phyloP scores from a whole-genome alignment of 495 filamentous ascomycete species.

The Cetradonia linearis region DNA sequence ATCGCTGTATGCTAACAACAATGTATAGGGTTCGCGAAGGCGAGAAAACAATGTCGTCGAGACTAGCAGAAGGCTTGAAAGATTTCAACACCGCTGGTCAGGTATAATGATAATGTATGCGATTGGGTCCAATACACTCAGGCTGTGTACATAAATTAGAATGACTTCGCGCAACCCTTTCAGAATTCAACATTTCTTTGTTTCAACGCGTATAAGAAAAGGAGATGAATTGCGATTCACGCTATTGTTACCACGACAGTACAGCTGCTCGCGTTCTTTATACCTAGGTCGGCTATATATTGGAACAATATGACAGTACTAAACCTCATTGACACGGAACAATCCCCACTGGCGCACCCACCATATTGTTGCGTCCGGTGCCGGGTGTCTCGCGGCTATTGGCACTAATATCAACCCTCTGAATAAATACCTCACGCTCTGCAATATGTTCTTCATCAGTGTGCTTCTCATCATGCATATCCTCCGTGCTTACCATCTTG shows the following conservation, averaged over 20 bases:
- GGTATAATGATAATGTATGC: conserved; percentile 48
- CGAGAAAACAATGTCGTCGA: conserved; percentile 88
- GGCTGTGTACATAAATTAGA: conserved; percentile 1
- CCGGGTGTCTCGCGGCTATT: not conserved
- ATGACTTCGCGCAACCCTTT: not conserved
- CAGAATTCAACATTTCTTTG: not conserved
- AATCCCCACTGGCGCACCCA: not conserved
- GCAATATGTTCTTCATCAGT: not conserved
- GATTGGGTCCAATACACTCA: not conserved
- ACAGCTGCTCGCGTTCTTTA: not conserved
- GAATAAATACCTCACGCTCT: not conserved
- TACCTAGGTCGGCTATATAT: not conserved
- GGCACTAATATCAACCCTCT: not conserved
- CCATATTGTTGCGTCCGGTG: not conserved
- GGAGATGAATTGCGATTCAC: not conserved
- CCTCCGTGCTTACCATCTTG: not conserved
- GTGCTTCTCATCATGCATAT: not conserved
- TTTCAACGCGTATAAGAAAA: not conserved
- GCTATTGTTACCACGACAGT: not conserved
- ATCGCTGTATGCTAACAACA: too few relatives aligned
- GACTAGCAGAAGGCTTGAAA: conserved; percentile 67
- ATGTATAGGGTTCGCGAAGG: conserved; percentile 76
- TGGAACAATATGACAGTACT: not conserved
- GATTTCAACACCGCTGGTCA: conserved; percentile 88
- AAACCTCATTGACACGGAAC: not conserved